Evolutionary conservation across 768 basidiomycete genomes (phyloP).

Genomic region (Collybia nuda): DNA sequence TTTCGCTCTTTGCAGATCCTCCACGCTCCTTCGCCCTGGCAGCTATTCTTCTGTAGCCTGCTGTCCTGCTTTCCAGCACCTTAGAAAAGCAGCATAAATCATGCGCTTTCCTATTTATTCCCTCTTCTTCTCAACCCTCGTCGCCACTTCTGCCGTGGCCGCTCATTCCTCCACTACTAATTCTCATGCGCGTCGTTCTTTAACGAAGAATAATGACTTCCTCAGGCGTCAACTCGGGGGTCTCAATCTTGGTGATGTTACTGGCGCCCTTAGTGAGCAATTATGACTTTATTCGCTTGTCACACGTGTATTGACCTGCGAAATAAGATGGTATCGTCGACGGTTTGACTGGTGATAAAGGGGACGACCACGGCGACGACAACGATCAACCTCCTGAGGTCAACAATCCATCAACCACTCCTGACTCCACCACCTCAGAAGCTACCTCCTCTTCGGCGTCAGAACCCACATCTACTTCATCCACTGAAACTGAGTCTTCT

Average conservation of each 20-base stretch:
- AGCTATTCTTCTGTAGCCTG: slow-evolving; percentile 8
- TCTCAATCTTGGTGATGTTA: not conserved
- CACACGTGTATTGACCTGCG: not conserved
- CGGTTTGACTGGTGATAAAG: not conserved
- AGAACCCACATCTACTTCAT: not conserved
- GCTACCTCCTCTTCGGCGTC: slow-evolving; percentile 1
- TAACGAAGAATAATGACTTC: slow-evolving; percentile 15
- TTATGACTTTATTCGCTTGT: not conserved
- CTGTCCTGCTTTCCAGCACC: slow-evolving; percentile 12
- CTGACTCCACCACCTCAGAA: not conserved
- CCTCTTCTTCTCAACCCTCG: slow-evolving; percentile 27
- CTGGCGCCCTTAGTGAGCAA: not conserved
- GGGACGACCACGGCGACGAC: not conserved
- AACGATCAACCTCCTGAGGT: not conserved
- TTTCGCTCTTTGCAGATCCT: slow-evolving; percentile 3
- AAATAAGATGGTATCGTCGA: not conserved
- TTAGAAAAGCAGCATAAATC: slow-evolving; percentile 11
- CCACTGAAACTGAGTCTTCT: not conserved
- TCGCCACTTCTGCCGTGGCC: slow-evolving; percentile 26
- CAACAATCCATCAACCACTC: not conserved
- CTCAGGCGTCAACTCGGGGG: slow-evolving; percentile 11
- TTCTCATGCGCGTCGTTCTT: slow-evolving; percentile 33
- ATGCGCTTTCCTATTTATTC: slow-evolving; percentile 29
- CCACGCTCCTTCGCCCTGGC: slow-evolving; percentile 15
- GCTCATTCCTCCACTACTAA: slow-evolving; percentile 36